These are phyloP conservation scores for Seiridium unicorne DNA, from an alignment of 2,329 filamentous ascomycete species.

Conservation along the genomic window DNA sequence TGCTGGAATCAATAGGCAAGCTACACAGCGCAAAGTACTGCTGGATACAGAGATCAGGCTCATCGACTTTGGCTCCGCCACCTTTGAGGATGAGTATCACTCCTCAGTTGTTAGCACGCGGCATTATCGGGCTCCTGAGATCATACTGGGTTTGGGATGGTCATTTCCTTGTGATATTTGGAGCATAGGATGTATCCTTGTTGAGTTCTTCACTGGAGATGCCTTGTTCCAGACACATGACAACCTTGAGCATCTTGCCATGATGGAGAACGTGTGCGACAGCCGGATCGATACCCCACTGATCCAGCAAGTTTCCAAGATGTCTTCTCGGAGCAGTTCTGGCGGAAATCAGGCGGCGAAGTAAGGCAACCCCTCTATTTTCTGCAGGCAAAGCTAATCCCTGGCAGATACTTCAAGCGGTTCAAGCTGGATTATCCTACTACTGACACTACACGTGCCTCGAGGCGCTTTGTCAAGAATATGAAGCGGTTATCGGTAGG, in stretches of 20 bases:
- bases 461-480: conserved; percentile 66
- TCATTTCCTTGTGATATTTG: conserved; percentile 72
- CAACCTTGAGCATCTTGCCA: conserved; percentile 70
- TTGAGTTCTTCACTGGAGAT: conserved; percentile 71
- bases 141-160: conserved; percentile 70
- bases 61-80: conserved; percentile 71
- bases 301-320: conserved; percentile 55
- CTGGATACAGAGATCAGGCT: conserved; percentile 68
- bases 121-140: conserved; percentile 69
- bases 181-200: conserved; percentile 72
- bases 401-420: conserved; percentile 63
- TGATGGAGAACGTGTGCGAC: conserved; percentile 71
- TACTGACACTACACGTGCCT: conserved; percentile 61
- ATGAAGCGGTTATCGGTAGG: conserved; percentile 67
- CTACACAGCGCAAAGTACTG: conserved; percentile 62
- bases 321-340: conserved; percentile 54
- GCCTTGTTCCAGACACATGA: conserved; percentile 72
- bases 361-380: conserved; percentile 36
- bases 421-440: conserved; percentile 65
- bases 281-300: conserved; percentile 57
- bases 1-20: conserved; percentile 56
- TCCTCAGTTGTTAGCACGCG: conserved; percentile 70
- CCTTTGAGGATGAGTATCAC: conserved; percentile 72
- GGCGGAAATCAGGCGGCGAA: conserved; percentile 62
- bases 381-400: conserved; percentile 25